Evolutionary conservation across 768 basidiomycete genomes (phyloP).

Genomic region (Pseudohyphozyma bogoriensis): DNA sequence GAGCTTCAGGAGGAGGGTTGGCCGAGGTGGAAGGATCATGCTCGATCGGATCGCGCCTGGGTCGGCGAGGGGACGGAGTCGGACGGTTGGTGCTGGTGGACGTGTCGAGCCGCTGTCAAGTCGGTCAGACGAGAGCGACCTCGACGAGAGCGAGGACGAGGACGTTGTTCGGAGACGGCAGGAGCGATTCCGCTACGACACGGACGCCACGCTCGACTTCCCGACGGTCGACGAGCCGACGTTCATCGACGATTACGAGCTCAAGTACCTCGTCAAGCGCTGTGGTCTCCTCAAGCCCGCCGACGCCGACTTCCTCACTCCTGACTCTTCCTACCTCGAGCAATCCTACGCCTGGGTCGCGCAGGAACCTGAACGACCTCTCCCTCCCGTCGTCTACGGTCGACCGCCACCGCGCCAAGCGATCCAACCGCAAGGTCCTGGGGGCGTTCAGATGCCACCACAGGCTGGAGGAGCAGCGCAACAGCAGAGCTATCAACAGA

Average conservation of each 20-base stretch:
- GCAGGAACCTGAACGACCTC: conserved; percentile 7
- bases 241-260: conserved; percentile 28
- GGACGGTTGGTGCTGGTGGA: not conserved
- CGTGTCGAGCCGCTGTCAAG: not conserved
- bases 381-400: conserved; percentile 14
- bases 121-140: conserved; percentile 8
- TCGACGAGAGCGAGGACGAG: conserved; percentile 18
- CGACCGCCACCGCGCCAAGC: conserved; percentile 17
- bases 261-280: conserved; percentile 18
- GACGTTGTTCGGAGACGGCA: not conserved
- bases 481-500: too few relatives aligned
- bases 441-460: not conserved
- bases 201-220: conserved; percentile 23
- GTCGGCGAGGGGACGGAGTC: not conserved
- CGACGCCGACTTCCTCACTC: conserved; percentile 6
- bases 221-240: conserved; percentile 22
- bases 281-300: conserved; percentile 16
- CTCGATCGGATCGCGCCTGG: conserved; percentile 50
- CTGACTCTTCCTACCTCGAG: conserved; percentile 6
- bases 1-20: conserved; percentile 59
- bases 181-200: conserved; percentile 29
- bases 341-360: conserved; percentile 21
- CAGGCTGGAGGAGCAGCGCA: too few relatives aligned
- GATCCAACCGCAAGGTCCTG: conserved; percentile 1
- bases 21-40: conserved; percentile 68